Conservation (phyloP, 345 rosid genomes). For the Salix brachista region DNA sequence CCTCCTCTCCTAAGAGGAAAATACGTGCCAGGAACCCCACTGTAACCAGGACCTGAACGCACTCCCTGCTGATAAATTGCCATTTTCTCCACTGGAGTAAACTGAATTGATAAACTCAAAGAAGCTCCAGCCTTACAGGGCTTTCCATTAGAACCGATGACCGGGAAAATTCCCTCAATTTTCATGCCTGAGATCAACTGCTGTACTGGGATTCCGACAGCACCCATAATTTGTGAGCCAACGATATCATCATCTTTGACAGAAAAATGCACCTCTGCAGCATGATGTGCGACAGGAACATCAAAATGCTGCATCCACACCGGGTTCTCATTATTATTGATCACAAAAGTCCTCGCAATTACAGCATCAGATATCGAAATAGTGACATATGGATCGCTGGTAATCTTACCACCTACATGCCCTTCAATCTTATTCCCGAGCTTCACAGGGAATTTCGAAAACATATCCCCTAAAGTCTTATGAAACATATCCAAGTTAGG, state of each 20-base stretch:
- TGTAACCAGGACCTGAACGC: conserved; percentile 45
- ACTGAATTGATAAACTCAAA: conserved; percentile 64
- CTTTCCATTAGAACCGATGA: conserved; percentile 53
- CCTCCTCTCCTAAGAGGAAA: conserved; percentile 83
- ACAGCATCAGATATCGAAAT: conserved; percentile 69
- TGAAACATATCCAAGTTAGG: conserved; percentile 91
- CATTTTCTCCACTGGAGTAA: conserved; percentile 49
- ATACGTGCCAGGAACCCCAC: conserved; percentile 78
- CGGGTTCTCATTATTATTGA: conserved; percentile 67
- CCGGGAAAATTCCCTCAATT: conserved; percentile 69
- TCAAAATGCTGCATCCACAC: conserved; percentile 82
- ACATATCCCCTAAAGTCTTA: conserved; percentile 55
- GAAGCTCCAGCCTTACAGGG: conserved; percentile 72
- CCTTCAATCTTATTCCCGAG: conserved; percentile 48
- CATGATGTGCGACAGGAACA: conserved; percentile 75
- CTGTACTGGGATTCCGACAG: conserved; percentile 69
- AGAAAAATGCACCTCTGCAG: conserved; percentile 70
- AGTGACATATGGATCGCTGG: conserved; percentile 88
- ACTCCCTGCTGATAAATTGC: conserved; percentile 52
- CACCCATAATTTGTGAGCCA: conserved; percentile 81
- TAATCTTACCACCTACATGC: conserved; percentile 49
- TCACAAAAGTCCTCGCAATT: conserved; percentile 76
- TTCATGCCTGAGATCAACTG: conserved; percentile 39
- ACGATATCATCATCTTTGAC: conserved; percentile 78
- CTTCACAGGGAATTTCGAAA: conserved; percentile 43